A percentile compares a stretch with the other conserved stretches of the same genome.
phyloP scores from a whole-genome alignment of 1,284 basidiomycete genomes.

The Puccinia horiana region DNA sequence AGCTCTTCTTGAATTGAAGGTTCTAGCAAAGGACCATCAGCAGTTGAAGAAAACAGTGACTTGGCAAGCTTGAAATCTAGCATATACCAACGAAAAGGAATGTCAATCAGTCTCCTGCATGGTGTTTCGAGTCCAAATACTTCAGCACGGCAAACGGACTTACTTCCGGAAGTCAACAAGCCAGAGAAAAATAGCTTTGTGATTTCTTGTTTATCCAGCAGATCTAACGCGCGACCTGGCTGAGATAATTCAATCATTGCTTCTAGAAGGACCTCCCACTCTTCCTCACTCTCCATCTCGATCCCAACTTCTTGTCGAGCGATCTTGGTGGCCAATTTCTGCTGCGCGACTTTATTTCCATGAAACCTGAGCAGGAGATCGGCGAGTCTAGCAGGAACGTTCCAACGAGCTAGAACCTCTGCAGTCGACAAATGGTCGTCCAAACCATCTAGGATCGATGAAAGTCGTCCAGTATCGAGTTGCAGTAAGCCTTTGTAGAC shows the following conservation, averaged over 20 bases:
- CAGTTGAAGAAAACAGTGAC: conserved; percentile 66
- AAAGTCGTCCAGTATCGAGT: conserved; percentile 71
- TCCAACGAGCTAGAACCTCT: conserved; percentile 83
- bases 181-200: conserved; percentile 78
- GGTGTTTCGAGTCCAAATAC: neutral
- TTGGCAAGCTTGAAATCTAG: conserved; percentile 78
- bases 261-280: conserved; percentile 80
- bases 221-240: conserved; percentile 75
- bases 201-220: conserved; percentile 71
- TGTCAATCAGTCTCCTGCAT: neutral
- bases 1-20: conserved; percentile 69
- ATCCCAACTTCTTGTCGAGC: conserved; percentile 67
- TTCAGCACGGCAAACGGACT: conserved; percentile 58
- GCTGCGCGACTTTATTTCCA: conserved; percentile 69
- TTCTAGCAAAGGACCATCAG: conserved; percentile 65
- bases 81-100: conserved; percentile 9
- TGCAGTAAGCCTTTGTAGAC: conserved; percentile 70
- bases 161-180: conserved; percentile 78
- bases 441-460: conserved; percentile 78
- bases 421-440: conserved; percentile 91
- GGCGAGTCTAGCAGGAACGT: conserved; percentile 71
- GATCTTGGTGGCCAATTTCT: conserved; percentile 81
- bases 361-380: conserved; percentile 80
- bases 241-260: conserved; percentile 80
- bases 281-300: conserved; percentile 67